These are phyloP conservation scores for Beta lomatogona DNA, from an alignment of 179 eudicot species.

Conservation along the genomic window DNA sequence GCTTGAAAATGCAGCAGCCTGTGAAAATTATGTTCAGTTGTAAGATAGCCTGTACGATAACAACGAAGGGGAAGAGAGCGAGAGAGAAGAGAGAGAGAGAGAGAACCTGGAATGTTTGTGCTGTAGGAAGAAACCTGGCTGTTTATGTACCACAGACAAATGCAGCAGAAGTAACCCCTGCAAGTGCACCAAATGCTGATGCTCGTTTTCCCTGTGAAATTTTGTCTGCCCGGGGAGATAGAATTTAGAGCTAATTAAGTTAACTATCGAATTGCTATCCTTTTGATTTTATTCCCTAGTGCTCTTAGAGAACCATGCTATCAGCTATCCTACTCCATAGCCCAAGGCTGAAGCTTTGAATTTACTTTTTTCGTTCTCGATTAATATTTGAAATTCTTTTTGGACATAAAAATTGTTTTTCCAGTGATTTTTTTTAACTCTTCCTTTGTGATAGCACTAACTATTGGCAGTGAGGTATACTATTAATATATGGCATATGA, in stretches of 20 bases:
- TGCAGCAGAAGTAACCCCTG: slow-evolving; percentile 60
- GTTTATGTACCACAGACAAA: slow-evolving; percentile 56
- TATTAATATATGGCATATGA: no score
- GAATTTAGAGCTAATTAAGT: neutral
- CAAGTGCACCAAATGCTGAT: slow-evolving; percentile 51
- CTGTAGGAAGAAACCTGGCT: slow-evolving; percentile 54
- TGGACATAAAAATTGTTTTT: no score
- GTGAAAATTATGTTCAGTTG: neutral
- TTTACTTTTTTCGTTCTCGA: slow-evolving; percentile 25
- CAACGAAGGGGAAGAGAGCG: no score
- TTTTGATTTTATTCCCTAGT: no score
- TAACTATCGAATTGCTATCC: no score
- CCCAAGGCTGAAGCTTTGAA: neutral
- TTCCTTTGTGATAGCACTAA: no score
- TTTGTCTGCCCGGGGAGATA: slow-evolving; percentile 48
- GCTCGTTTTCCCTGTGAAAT: slow-evolving; percentile 49
- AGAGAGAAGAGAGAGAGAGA: neutral
- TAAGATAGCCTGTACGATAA: neutral
- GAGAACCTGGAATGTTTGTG: slow-evolving; percentile 56
- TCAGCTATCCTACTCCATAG: no score
- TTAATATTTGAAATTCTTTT: no score
- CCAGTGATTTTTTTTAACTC: no score
- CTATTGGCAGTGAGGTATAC: neutral
- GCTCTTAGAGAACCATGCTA: no score
- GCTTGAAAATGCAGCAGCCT: slow-evolving; percentile 46